phyloP scores from a whole-genome alignment of 2,329 filamentous ascomycete genomes.

The Nectriaceae sp. region DNA sequence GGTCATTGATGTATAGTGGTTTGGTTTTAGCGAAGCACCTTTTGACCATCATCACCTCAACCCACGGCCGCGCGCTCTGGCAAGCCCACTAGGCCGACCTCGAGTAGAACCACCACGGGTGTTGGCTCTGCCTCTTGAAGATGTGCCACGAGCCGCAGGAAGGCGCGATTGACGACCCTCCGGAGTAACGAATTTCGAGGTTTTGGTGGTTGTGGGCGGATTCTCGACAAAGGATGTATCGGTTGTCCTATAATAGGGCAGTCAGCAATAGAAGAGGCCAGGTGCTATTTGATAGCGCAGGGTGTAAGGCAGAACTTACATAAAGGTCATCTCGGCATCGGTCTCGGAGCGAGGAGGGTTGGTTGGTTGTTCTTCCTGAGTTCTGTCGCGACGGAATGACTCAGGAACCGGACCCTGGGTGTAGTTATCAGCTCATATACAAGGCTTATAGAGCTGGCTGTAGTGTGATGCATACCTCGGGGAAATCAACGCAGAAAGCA shows the following conservation, averaged over 20 bases:
- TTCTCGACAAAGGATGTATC: slow-evolving; percentile 92
- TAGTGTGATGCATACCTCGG: slow-evolving; percentile 64
- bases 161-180: slow-evolving; percentile 49
- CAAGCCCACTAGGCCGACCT: slow-evolving; percentile 48
- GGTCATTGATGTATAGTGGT: not conserved
- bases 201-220: slow-evolving; percentile 60
- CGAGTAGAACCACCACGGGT: slow-evolving; percentile 27
- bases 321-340: slow-evolving; percentile 79
- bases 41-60: slow-evolving; percentile 38
- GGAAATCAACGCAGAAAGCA: slow-evolving; percentile 97
- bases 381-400: slow-evolving; percentile 71
- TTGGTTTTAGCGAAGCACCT: not conserved
- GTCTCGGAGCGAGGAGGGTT: slow-evolving; percentile 35
- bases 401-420: slow-evolving; percentile 76
- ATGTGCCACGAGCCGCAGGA: slow-evolving; percentile 45
- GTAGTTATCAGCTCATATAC: slow-evolving; percentile 4
- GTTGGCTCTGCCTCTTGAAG: slow-evolving; percentile 32
- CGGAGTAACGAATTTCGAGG: slow-evolving; percentile 48
- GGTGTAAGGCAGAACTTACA: slow-evolving; percentile 52
- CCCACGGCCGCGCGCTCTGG: slow-evolving; percentile 47
- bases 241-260: slow-evolving; percentile 65
- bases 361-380: slow-evolving; percentile 51
- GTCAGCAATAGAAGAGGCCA: slow-evolving; percentile 11
- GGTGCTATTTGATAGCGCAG: not conserved
- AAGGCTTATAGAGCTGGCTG: not conserved